phyloP scores from a whole-genome alignment of 768 basidiomycete species.

The Panaeolus cyanescens region DNA sequence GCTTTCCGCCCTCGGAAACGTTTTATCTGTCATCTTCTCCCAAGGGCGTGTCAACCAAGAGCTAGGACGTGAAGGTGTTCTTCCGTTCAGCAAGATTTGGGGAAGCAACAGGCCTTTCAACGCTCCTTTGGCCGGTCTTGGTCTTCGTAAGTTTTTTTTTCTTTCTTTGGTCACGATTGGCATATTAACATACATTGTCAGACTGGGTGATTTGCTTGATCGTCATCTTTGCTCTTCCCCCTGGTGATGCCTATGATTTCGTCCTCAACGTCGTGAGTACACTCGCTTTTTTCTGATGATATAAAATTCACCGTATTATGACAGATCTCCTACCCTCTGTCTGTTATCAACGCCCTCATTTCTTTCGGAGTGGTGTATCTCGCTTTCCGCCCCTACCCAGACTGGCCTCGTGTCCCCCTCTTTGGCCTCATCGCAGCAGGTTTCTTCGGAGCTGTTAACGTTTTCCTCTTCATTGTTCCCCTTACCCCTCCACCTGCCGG shows the following conservation, averaged over 20 bases:
- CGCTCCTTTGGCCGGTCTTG: conserved; percentile 58
- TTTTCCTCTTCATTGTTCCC: conserved; percentile 59
- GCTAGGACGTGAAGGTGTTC: conserved; percentile 60
- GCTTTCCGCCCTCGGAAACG: conserved; percentile 60
- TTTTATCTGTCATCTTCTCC: conserved; percentile 45
- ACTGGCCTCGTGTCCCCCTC: conserved; percentile 23
- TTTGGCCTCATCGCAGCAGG: conserved; percentile 23
- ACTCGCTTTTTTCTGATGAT: not conserved
- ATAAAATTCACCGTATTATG: not conserved
- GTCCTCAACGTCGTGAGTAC: conserved; percentile 54
- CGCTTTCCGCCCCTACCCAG: conserved; percentile 22
- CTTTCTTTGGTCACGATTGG: not conserved
- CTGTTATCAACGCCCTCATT: conserved; percentile 52
- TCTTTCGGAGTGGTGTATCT: conserved; percentile 53
- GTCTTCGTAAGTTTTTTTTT: conserved; percentile 41
- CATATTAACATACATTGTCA: conserved; percentile 7
- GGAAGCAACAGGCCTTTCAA: conserved; percentile 62
- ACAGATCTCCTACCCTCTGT: conserved; percentile 46
- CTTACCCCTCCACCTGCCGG: conserved; percentile 51
- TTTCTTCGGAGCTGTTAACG: conserved; percentile 60
- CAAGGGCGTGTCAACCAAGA: conserved; percentile 58
- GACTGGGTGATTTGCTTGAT: conserved; percentile 38
- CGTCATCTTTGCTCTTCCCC: conserved; percentile 45
- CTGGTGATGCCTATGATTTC: conserved; percentile 71
- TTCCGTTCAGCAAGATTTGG: conserved; percentile 63